A percentile compares a stretch with the other conserved stretches of the same genome.
Evolutionary conservation across 148 eudicot genomes (phyloP).

Genomic region (Vaccinium macrocarpon): DNA sequence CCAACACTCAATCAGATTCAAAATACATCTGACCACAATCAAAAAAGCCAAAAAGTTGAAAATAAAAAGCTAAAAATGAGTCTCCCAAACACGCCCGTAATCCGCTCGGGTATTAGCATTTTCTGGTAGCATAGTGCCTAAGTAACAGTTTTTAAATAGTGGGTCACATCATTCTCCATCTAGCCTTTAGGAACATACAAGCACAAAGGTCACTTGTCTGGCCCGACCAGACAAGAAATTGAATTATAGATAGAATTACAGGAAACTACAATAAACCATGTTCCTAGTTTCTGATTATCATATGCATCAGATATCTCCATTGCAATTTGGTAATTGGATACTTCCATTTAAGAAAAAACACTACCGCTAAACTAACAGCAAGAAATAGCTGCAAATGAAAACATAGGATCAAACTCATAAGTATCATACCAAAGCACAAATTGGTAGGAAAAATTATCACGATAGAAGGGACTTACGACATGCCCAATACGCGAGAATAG

Average conservation of each 20-base stretch:
- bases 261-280: neutral
- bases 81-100: too few species aligned
- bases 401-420: neutral
- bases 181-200: neutral
- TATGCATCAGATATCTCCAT: neutral
- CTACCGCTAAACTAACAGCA: neutral
- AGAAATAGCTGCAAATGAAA: neutral
- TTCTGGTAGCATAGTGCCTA: too few species aligned
- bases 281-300: neutral
- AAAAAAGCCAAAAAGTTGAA: too few species aligned
- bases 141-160: neutral
- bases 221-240: neutral
- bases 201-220: neutral
- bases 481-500: conserved; percentile 89
- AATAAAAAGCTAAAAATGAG: too few species aligned
- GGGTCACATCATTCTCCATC: neutral
- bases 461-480: conserved; percentile 74
- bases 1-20: too few species aligned
- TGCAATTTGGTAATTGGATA: neutral
- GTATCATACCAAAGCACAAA: neutral
- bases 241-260: neutral
- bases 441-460: neutral
- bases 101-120: too few species aligned
- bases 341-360: neutral
- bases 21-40: too few species aligned